Evolutionary conservation across 345 rosid genomes (phyloP).

Genomic region (Eucalyptus regnans): DNA sequence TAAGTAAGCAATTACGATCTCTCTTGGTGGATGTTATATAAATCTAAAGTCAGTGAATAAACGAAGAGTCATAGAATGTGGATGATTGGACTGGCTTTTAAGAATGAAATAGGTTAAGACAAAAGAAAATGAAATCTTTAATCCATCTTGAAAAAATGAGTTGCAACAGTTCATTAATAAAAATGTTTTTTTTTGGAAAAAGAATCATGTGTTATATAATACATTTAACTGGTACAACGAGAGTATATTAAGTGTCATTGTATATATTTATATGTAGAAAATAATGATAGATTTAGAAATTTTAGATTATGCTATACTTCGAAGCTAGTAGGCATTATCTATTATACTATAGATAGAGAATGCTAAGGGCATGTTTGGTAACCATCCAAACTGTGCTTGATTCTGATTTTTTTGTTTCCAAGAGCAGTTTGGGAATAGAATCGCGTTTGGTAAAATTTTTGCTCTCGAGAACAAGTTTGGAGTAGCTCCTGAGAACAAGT

Average conservation of each 20-base stretch:
- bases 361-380: not conserved
- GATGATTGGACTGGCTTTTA: not conserved
- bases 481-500: accelerated
- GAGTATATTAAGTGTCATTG: not conserved
- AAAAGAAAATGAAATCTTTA: not conserved
- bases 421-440: too few relatives aligned
- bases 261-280: not conserved
- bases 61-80: not conserved
- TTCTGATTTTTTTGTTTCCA: too few relatives aligned
- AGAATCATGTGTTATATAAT: not conserved
- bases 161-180: not conserved
- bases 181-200: not conserved
- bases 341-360: not conserved
- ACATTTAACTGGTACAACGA: not conserved
- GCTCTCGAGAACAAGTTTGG: too few relatives aligned
- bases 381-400: too few relatives aligned
- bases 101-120: not conserved
- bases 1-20: not conserved
- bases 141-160: not conserved
- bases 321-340: not conserved
- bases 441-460: too few relatives aligned
- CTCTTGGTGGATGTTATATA: not conserved
- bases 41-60: not conserved
- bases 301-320: not conserved
- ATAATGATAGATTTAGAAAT: not conserved